Conservation (phyloP, 495 filamentous ascomycete genomes). For the Tuber calosporum region DNA sequence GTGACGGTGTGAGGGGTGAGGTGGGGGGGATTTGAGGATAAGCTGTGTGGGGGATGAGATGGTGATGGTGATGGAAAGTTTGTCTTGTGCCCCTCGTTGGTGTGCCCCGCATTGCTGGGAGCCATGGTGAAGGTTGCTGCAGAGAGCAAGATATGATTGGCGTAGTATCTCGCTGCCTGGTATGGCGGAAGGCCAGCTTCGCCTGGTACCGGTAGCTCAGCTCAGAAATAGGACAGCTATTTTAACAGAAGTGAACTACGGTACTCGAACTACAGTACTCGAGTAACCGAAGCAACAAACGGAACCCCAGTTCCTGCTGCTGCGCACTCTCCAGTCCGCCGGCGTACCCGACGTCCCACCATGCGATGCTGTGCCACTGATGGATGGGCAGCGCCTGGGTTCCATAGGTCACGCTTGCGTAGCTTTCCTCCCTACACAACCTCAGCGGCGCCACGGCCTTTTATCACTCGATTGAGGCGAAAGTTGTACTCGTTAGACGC, state of each 20-base stretch:
- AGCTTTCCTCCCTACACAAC: background rate
- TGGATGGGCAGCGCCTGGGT: background rate
- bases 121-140: background rate
- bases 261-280: too few relatives aligned
- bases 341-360: too few relatives aligned
- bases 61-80: background rate
- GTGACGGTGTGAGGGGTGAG: background rate
- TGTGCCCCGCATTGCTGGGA: conserved; percentile 19
- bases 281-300: too few relatives aligned
- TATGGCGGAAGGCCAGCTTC: too few relatives aligned
- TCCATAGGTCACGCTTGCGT: background rate
- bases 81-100: conserved; percentile 18
- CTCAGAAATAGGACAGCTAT: too few relatives aligned
- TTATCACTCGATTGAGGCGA: background rate
- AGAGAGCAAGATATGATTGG: background rate
- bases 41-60: background rate
- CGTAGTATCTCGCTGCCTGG: too few relatives aligned
- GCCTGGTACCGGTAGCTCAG: too few relatives aligned
- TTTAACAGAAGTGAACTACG: too few relatives aligned
- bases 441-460: background rate
- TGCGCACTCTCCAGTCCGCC: too few relatives aligned
- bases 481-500: background rate
- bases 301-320: too few relatives aligned
- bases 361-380: background rate
- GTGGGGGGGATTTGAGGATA: background rate